phyloP scores from a whole-genome alignment of 2,329 filamentous ascomycete species.

The Beauveria sp. region DNA sequence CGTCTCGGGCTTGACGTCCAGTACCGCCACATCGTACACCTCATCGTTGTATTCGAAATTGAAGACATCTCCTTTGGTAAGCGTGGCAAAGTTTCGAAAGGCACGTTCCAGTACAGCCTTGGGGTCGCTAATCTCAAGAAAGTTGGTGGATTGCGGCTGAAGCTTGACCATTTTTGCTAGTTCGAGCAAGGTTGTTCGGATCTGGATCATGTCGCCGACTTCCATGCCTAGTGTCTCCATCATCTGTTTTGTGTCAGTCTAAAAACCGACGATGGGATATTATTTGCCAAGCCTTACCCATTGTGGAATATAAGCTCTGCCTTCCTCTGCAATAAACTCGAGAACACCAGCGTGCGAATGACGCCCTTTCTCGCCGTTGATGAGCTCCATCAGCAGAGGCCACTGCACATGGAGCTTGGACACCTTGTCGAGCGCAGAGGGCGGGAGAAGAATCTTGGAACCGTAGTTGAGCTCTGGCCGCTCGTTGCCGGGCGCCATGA shows the following conservation, averaged over 20 bases:
- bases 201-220: conserved; percentile 87
- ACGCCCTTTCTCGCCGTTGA: conserved; percentile 73
- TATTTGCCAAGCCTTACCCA: conserved; percentile 57
- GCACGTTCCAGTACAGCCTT: conserved; percentile 96
- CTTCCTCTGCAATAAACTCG: conserved; percentile 96
- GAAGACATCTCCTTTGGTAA: conserved; percentile 91
- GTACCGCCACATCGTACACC: conserved; percentile 83
- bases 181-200: conserved; percentile 89
- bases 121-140: conserved; percentile 94
- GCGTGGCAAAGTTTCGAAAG: conserved; percentile 89
- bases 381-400: conserved; percentile 92
- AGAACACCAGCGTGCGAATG: conserved; percentile 91
- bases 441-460: conserved; percentile 96
- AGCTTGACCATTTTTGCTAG: conserved; percentile 91
- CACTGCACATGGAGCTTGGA: conserved; percentile 94
- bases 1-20: conserved; percentile 84
- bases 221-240: conserved; percentile 89
- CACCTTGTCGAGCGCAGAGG: conserved; percentile 92
- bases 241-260: conserved; percentile 48
- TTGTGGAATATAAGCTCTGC: conserved; percentile 88
- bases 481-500: conserved; percentile 88
- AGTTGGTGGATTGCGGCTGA: conserved; percentile 85
- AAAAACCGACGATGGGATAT: not conserved
- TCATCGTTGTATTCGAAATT: conserved; percentile 96
- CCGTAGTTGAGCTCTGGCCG: conserved; percentile 88